A percentile compares a stretch with the other conserved stretches of the same genome.
Conservation (phyloP, 495 filamentous ascomycete species). For the Oidiodendron maius region DNA sequence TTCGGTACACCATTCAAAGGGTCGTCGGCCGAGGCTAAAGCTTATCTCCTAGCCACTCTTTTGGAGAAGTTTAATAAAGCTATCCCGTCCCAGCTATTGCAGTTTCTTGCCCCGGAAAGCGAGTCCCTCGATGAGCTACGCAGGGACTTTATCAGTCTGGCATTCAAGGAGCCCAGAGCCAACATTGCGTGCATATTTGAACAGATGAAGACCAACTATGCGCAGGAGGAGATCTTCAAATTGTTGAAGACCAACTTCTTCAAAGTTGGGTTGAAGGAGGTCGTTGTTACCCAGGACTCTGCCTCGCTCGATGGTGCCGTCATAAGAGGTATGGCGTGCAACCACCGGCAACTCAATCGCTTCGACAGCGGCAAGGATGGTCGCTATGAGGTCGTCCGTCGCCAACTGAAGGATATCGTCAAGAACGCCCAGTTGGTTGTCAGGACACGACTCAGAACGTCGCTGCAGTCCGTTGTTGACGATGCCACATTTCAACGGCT, state of each 20-base stretch:
- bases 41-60: constrained; percentile 24
- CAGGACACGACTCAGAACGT: constrained; percentile 28
- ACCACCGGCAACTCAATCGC: constrained; percentile 30
- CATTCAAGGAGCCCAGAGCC: constrained; percentile 24
- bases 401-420: constrained; percentile 25
- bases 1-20: constrained; percentile 34
- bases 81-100: constrained; percentile 24
- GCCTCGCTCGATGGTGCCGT: constrained; percentile 28
- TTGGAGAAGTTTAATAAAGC: constrained; percentile 24
- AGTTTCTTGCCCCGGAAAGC: constrained; percentile 29
- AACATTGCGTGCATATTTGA: constrained; percentile 16
- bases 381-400: constrained; percentile 25
- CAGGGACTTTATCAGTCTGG: constrained; percentile 28
- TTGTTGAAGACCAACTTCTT: constrained; percentile 22
- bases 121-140: constrained; percentile 26
- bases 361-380: constrained; percentile 29
- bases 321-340: constrained; percentile 25
- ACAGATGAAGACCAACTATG: constrained; percentile 28
- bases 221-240: too few species aligned
- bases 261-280: constrained; percentile 9
- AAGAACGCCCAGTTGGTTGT: constrained; percentile 27
- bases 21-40: constrained; percentile 22
- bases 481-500: constrained; percentile 24
- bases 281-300: constrained; percentile 25
- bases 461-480: constrained; percentile 27